phyloP scores from a whole-genome alignment of 768 basidiomycete genomes.

The Tricholoma terreum region DNA sequence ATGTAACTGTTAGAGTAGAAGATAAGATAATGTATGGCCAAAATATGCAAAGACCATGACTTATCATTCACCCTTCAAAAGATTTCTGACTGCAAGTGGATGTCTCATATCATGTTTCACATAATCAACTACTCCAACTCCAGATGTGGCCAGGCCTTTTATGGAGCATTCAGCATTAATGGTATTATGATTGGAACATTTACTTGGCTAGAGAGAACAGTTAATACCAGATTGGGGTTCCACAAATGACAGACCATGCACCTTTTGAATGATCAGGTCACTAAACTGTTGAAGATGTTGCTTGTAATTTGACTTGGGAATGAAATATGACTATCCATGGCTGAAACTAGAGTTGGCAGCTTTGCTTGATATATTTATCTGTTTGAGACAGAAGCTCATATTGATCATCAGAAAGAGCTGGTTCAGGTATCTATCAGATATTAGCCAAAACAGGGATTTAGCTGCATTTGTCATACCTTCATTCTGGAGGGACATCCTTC shows the following conservation, averaged over 20 bases:
- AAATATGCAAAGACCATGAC: background rate
- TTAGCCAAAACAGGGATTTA: too few relatives aligned
- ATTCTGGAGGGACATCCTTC: too few relatives aligned
- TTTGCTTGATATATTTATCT: slow-evolving; percentile 4
- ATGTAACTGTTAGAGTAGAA: slow-evolving; percentile 21
- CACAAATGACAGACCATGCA: background rate
- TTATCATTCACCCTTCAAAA: slow-evolving; percentile 30
- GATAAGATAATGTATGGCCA: background rate
- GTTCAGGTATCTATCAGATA: slow-evolving; percentile 1
- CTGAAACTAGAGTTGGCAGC: slow-evolving; percentile 3
- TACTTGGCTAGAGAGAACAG: slow-evolving; percentile 8
- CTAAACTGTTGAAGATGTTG: slow-evolving; percentile 8
- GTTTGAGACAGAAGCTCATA: slow-evolving; percentile 6
- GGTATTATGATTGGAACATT: slow-evolving; percentile 23
- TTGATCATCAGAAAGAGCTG: slow-evolving; percentile 4
- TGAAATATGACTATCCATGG: slow-evolving; percentile 14
- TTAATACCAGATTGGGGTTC: background rate
- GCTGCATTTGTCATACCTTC: too few relatives aligned
- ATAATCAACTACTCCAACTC: slow-evolving; percentile 24
- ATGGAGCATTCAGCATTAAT: slow-evolving; percentile 11
- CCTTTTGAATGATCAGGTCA: slow-evolving; percentile 7
- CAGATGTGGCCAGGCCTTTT: slow-evolving; percentile 19
- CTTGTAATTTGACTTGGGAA: slow-evolving; percentile 10
- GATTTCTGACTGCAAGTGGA: slow-evolving; percentile 8
- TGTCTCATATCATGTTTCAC: slow-evolving; percentile 25